These are phyloP conservation scores for Dendrobium huoshanense DNA, from an alignment of 106 monocot species.

Conservation along the genomic window DNA sequence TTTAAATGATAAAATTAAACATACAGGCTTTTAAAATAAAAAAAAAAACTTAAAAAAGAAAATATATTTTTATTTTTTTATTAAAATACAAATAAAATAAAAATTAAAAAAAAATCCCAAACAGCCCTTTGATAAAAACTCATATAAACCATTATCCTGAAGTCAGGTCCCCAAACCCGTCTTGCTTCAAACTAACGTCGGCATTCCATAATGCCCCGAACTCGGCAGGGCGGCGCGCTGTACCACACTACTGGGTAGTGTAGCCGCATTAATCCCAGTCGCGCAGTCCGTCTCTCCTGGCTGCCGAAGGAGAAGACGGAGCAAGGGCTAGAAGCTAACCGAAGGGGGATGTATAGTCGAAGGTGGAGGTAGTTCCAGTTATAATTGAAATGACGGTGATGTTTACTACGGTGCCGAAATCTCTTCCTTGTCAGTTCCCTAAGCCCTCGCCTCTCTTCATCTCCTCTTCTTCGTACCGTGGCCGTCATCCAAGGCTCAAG, in stretches of 20 bases:
- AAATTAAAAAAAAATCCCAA: too few species aligned
- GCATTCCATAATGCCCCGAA: too few species aligned
- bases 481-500: not conserved
- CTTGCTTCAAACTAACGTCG: too few species aligned
- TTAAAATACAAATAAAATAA: too few species aligned
- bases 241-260: not conserved
- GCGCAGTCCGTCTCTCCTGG: not conserved
- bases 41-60: too few species aligned
- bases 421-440: not conserved
- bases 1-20: too few species aligned
- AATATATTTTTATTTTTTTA: too few species aligned
- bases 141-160: too few species aligned
- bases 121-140: too few species aligned
- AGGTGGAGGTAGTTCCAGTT: not conserved
- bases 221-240: not conserved
- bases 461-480: not conserved
- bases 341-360: not conserved
- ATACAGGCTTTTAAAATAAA: too few species aligned
- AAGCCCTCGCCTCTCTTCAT: slow-evolving; percentile 8
- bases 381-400: not conserved
- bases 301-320: not conserved
- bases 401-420: not conserved
- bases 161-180: too few species aligned
- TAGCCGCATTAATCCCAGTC: not conserved
- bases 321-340: not conserved